Evolutionary conservation across 495 filamentous ascomycete species (phyloP).

Genomic region (Hypoxylon subgilvum): DNA sequence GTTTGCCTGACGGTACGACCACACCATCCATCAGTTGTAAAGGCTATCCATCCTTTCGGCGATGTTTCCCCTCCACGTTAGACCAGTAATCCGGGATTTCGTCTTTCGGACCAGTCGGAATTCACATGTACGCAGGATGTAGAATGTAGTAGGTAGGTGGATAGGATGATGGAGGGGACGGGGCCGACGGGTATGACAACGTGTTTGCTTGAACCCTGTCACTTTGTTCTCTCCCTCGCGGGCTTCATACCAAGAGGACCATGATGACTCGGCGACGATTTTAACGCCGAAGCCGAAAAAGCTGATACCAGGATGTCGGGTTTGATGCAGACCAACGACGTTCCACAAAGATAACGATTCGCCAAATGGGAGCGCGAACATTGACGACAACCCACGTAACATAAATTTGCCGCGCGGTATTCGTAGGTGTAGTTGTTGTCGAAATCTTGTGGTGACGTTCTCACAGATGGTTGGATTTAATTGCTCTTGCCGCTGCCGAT

Average conservation of each 20-base stretch:
- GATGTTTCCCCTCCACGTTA: slow-evolving; percentile 3
- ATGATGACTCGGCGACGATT: slow-evolving; percentile 9
- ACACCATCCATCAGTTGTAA: slow-evolving; percentile 20
- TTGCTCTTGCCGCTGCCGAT: slow-evolving; percentile 32
- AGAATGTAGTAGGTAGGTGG: not conserved
- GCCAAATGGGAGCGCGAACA: slow-evolving; percentile 8
- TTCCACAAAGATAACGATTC: slow-evolving; percentile 16
- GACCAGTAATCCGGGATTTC: not conserved
- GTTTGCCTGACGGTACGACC: slow-evolving; percentile 27
- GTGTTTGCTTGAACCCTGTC: slow-evolving; percentile 34
- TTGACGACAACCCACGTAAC: slow-evolving; percentile 5
- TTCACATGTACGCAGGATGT: slow-evolving; percentile 25
- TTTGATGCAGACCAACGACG: slow-evolving; percentile 11
- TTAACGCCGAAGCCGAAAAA: slow-evolving; percentile 19
- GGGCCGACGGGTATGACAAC: slow-evolving; percentile 1
- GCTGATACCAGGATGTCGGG: slow-evolving; percentile 15
- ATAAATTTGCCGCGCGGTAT: slow-evolving; percentile 23
- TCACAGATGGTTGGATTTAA: slow-evolving; percentile 27
- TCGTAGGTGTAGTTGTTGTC: not conserved
- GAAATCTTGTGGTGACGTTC: not conserved
- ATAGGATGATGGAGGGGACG: not conserved
- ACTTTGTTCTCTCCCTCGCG: slow-evolving; percentile 2
- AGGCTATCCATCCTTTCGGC: not conserved
- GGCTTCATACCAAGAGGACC: slow-evolving; percentile 9
- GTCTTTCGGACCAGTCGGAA: slow-evolving; percentile 28